These are phyloP conservation scores for Blastomyces parvus DNA, from an alignment of 2,329 filamentous ascomycete species.

Conservation along the genomic window DNA sequence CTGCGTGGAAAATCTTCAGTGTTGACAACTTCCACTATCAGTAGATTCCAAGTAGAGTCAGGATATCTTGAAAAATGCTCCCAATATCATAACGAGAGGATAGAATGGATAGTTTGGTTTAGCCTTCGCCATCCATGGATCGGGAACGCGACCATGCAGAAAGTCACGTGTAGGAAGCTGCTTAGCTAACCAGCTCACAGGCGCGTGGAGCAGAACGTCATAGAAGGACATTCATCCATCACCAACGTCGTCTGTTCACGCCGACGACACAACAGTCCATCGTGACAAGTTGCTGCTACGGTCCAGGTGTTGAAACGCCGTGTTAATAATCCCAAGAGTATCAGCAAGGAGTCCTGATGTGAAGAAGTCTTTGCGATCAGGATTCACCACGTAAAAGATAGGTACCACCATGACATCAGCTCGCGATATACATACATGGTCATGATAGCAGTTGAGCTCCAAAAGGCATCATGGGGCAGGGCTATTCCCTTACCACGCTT, in stretches of 20 bases:
- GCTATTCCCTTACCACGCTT: slow-evolving; percentile 85
- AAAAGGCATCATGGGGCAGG: slow-evolving; percentile 69
- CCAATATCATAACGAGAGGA: no score
- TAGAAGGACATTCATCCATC: not conserved
- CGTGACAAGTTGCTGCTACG: not conserved
- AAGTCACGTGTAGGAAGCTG: not conserved
- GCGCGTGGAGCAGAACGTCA: not conserved
- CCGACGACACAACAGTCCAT: not conserved
- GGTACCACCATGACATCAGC: not conserved
- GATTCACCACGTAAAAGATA: not conserved
- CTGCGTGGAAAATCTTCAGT: not conserved
- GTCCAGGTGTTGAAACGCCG: not conserved
- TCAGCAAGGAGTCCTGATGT: not conserved
- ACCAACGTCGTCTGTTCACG: not conserved
- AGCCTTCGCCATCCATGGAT: not conserved
- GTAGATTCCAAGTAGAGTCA: not conserved
- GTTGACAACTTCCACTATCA: not conserved
- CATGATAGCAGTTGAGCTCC: not conserved
- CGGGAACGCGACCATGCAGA: not conserved
- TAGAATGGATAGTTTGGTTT: no score
- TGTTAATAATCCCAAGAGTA: not conserved
- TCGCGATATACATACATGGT: not conserved
- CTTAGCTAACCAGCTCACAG: not conserved
- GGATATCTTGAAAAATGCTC: not conserved
- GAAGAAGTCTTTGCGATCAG: not conserved